Base-by-base conservation (phyloP, 345 rosid genomes). In the Cardamine resedifolia region DNA sequence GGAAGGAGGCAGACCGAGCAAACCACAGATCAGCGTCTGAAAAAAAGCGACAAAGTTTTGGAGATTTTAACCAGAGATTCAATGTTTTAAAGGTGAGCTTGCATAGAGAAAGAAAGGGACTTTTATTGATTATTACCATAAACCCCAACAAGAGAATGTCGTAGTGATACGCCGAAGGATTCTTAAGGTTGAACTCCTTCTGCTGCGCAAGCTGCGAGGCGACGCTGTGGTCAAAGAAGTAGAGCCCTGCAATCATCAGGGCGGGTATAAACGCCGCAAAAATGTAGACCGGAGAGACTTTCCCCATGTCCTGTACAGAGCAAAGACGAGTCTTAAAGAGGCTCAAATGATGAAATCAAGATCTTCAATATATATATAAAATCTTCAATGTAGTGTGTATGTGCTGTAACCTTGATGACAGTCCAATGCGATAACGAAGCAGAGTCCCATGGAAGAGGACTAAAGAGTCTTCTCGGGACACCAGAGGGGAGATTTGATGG, bases 131-230 rank as follows among this genome's bases (percentile, higher is more conserved):
- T 28, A 16, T 59, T 81, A 92, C 96, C 98, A 81, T 79, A 61
- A 90, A 64, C 6, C 90, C 96, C 7, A 92, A 77, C 70, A 92
- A 66, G 43, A 92, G 72, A 70, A 90, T 82, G 59, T 92, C 98
- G 33, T 88, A 81, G 70, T 90, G 96, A 70, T 88, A 92, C 0
- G 98, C 85, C 11, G 93, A 81, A 23, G 96, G 96, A 26, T 86
- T 90, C 73, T 88, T 93, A 55, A 93, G 86, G 70, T 93, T 88
- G 76, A 90, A 88, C 73, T 93, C 96, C 69, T 87, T 86, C 55
- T 90, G 97, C 66, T 93, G 98, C 3, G 96, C 93, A 12, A 93
- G 75, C 74, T 90, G 93, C 0, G 92, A 90, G 26, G 93, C 96
- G 31, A 90, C 91, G 3, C 97, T 86, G 53, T 90, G 97, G 50